These are phyloP conservation scores for Staphylotrichum longicolle DNA, from an alignment of 495 filamentous ascomycete genomes.

Conservation along the genomic window DNA sequence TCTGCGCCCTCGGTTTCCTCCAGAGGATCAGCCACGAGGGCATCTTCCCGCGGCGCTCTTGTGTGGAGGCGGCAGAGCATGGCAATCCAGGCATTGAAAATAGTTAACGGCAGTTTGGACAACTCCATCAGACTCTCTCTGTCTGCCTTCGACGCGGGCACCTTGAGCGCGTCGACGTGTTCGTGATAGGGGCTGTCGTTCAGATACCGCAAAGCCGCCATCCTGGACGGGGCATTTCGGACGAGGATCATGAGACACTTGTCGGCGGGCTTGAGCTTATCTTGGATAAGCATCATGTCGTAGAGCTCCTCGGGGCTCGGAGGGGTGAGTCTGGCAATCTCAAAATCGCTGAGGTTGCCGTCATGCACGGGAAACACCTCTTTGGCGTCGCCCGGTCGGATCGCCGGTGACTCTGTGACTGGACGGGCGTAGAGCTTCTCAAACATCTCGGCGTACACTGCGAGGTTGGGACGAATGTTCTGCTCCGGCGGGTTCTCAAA, in stretches of 20 bases:
- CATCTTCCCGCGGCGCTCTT: constrained; percentile 13
- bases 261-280: constrained; percentile 37
- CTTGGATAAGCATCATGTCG: constrained; percentile 38
- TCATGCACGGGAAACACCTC: constrained; percentile 40
- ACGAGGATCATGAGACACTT: constrained; percentile 39
- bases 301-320: constrained; percentile 41
- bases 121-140: not conserved
- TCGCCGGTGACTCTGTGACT: constrained; percentile 13
- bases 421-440: constrained; percentile 38
- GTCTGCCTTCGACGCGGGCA: constrained; percentile 6
- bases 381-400: constrained; percentile 41
- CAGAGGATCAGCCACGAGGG: not conserved
- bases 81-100: constrained; percentile 41
- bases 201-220: constrained; percentile 38
- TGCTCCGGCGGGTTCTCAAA: constrained; percentile 37
- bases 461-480: constrained; percentile 28
- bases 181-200: constrained; percentile 31
- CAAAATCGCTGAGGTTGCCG: constrained; percentile 44
- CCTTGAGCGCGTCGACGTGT: constrained; percentile 14
- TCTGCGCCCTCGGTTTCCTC: not conserved
- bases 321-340: constrained; percentile 41
- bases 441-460: constrained; percentile 48
- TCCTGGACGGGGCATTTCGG: constrained; percentile 32
- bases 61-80: constrained; percentile 39
- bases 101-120: constrained; percentile 17